phyloP scores from a whole-genome alignment of 805 yeast genomes.

The Teunomyces kruisii region DNA sequence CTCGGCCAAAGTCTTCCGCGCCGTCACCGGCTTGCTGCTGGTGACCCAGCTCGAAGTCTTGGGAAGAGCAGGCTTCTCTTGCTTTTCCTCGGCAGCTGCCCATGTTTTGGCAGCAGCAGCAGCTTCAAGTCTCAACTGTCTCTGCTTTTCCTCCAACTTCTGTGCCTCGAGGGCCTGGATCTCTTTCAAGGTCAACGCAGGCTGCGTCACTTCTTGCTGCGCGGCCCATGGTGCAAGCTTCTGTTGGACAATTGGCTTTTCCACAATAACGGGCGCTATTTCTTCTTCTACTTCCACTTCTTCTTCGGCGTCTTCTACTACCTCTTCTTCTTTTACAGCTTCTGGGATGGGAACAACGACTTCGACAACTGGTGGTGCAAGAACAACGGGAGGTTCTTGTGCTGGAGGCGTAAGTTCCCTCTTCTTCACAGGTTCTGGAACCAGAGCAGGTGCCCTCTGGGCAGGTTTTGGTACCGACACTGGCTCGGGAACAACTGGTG shows the following conservation, averaged over 20 bases:
- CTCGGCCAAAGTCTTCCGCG: slow-evolving; percentile 56
- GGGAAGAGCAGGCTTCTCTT: slow-evolving; percentile 33
- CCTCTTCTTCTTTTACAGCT: not conserved
- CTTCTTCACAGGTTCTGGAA: not conserved
- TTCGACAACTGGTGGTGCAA: slow-evolving; percentile 1
- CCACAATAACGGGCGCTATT: not conserved
- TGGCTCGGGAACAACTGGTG: not conserved
- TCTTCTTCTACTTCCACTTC: too few relatives aligned
- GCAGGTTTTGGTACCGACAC: not conserved
- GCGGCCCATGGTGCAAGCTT: slow-evolving; percentile 59
- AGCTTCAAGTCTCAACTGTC: slow-evolving; percentile 28
- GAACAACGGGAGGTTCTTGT: not conserved
- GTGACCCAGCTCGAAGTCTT: slow-evolving; percentile 47
- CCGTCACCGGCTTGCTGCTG: slow-evolving; percentile 20
- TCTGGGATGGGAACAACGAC: not conserved
- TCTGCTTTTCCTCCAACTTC: slow-evolving; percentile 36
- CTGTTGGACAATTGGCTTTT: slow-evolving; percentile 14
- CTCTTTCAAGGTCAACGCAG: slow-evolving; percentile 49
- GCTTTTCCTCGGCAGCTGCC: slow-evolving; percentile 21
- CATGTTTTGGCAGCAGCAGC: slow-evolving; percentile 20
- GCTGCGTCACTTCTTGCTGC: slow-evolving; percentile 20
- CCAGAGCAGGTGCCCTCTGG: too few relatives aligned
- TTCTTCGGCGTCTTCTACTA: not conserved
- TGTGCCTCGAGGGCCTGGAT: slow-evolving; percentile 53
- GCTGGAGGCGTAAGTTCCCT: not conserved